phyloP scores from a whole-genome alignment of 1,284 basidiomycete species.

The Chalciporus sp. region DNA sequence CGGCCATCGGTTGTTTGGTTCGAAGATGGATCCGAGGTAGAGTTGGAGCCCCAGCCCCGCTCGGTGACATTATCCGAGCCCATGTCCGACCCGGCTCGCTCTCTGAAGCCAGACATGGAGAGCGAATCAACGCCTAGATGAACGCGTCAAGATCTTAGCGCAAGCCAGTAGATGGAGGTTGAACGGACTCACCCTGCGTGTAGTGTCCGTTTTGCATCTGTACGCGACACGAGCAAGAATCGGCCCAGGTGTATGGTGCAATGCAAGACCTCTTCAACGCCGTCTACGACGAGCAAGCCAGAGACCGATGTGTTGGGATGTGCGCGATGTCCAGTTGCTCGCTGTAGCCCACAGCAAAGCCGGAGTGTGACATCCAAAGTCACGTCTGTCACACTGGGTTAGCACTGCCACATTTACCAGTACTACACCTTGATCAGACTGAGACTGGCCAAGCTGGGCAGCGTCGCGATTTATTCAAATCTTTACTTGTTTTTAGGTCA shows the following conservation, averaged over 20 bases:
- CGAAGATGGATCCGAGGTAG: constrained; percentile 48
- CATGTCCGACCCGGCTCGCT: constrained; percentile 38
- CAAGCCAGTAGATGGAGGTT: not conserved
- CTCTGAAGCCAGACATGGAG: constrained; percentile 25
- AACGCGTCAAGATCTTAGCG: constrained; percentile 2
- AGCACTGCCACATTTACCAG: constrained; percentile 19
- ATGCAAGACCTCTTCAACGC: not conserved
- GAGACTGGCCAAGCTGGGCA: not conserved
- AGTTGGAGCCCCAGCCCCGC: constrained; percentile 43
- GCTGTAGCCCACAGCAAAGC: constrained; percentile 10
- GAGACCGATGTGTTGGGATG: constrained; percentile 1
- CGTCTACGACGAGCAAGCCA: constrained; percentile 1
- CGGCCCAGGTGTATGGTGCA: not conserved
- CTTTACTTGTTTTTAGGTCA: not conserved
- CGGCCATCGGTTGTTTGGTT: constrained; percentile 34
- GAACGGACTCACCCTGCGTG: constrained; percentile 24
- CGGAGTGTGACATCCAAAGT: constrained; percentile 5
- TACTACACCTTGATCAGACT: not conserved
- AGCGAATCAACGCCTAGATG: constrained; percentile 23
- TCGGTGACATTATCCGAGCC: constrained; percentile 48
- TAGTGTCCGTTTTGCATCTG: constrained; percentile 35
- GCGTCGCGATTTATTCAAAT: not conserved
- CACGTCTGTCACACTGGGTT: constrained; percentile 1
- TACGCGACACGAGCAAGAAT: not conserved
- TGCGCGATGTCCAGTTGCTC: not conserved